Conservation (phyloP, 495 filamentous ascomycete genomes). For the Penicillium roqueforti region DNA sequence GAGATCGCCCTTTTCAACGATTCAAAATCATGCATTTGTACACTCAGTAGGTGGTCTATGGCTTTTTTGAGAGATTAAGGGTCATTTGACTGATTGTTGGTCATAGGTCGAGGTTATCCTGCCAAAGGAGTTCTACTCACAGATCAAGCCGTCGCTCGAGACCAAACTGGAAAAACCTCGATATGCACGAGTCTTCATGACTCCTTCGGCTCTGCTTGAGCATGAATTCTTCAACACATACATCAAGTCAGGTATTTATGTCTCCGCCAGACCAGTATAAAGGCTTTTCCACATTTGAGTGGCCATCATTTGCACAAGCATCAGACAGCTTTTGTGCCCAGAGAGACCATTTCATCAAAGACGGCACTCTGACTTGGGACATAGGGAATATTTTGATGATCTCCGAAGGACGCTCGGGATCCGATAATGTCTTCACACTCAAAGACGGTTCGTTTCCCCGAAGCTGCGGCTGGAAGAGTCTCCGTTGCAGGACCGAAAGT, state of each 20-base stretch:
- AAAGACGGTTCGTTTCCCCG: conserved; percentile 53
- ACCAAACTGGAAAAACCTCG: conserved; percentile 36
- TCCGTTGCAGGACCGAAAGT: background rate
- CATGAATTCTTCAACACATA: conserved; percentile 81
- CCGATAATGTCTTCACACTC: conserved; percentile 75
- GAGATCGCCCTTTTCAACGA: conserved; percentile 67
- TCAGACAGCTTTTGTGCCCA: background rate
- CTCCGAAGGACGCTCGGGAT: conserved; percentile 75
- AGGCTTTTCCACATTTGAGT: background rate
- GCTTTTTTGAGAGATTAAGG: background rate
- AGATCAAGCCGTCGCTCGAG: conserved; percentile 53
- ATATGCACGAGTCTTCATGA: conserved; percentile 72
- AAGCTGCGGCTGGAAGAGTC: background rate
- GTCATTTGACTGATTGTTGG: conserved; percentile 8
- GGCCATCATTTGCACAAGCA: background rate
- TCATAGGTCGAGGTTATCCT: conserved; percentile 68
- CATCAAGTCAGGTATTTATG: conserved; percentile 69
- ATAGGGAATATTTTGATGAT: conserved; percentile 86
- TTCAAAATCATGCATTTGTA: conserved; percentile 65
- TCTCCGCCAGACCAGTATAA: background rate
- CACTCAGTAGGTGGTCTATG: conserved; percentile 55
- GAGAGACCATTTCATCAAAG: background rate
- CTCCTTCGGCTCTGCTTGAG: conserved; percentile 64
- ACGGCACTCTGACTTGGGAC: background rate
- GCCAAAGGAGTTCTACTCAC: conserved; percentile 59